A percentile compares a stretch with the other conserved stretches of the same genome.
phyloP scores from a whole-genome alignment of 2,329 filamentous ascomycete genomes.

The Diplodia intermedia region DNA sequence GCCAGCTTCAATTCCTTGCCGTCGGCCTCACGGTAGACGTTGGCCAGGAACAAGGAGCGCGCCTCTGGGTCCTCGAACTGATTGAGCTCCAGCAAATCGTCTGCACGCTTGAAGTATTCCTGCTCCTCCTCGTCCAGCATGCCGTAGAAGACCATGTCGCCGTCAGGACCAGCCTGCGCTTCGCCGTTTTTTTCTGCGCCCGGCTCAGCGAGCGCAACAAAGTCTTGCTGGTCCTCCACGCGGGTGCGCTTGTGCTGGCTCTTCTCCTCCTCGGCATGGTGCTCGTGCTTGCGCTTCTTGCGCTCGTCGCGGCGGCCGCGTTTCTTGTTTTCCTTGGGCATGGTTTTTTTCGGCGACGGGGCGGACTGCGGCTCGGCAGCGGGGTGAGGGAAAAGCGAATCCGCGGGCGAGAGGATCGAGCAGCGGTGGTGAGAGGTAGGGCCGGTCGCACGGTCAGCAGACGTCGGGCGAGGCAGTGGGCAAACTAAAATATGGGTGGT shows the following conservation, averaged over 20 bases:
- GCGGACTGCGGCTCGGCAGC: slow-evolving; percentile 10
- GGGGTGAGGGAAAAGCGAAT: background rate
- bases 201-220: slow-evolving; percentile 31
- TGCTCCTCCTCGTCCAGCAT: slow-evolving; percentile 92
- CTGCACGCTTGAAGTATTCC: slow-evolving; percentile 90
- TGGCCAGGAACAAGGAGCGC: slow-evolving; percentile 66
- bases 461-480: background rate
- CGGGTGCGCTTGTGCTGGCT: slow-evolving; percentile 45
- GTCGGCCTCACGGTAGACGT: slow-evolving; percentile 82
- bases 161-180: slow-evolving; percentile 42
- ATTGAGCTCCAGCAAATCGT: slow-evolving; percentile 88
- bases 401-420: background rate
- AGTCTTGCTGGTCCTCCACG: slow-evolving; percentile 35
- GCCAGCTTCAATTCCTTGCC: slow-evolving; percentile 97
- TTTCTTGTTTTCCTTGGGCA: slow-evolving; percentile 67
- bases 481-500: slow-evolving; percentile 31
- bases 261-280: slow-evolving; percentile 47
- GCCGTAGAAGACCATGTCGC: slow-evolving; percentile 83
- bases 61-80: slow-evolving; percentile 78
- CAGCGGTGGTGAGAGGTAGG: background rate
- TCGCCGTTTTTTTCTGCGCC: slow-evolving; percentile 39
- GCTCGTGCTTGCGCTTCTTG: slow-evolving; percentile 60
- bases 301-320: slow-evolving; percentile 62
- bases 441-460: background rate
- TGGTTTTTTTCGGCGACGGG: slow-evolving; percentile 42